These are phyloP conservation scores for Termitomyces sp. DNA, from an alignment of 768 basidiomycete species.

Conservation along the genomic window DNA sequence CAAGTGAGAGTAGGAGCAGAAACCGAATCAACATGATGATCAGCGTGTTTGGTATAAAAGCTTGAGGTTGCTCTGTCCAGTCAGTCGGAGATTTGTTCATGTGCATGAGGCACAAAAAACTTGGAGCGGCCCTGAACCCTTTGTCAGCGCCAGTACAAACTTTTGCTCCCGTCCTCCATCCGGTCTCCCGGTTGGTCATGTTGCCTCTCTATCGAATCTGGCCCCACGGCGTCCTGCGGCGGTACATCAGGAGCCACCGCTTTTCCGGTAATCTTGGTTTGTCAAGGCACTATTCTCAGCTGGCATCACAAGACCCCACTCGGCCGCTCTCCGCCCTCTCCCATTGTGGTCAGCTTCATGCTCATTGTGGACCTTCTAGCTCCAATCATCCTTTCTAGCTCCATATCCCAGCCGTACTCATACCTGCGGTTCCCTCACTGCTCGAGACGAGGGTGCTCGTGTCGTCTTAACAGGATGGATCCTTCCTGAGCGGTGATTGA, in stretches of 20 bases:
- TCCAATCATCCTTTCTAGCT: slow-evolving; percentile 30
- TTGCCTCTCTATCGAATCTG: slow-evolving; percentile 9
- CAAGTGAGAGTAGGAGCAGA: slow-evolving; percentile 6
- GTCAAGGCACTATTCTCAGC: slow-evolving; percentile 16
- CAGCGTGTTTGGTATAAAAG: slow-evolving; percentile 18
- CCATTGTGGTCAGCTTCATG: slow-evolving; percentile 31
- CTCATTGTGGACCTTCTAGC: slow-evolving; percentile 8
- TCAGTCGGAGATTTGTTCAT: slow-evolving; percentile 13
- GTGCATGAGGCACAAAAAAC: slow-evolving; percentile 16
- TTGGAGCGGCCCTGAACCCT: slow-evolving; percentile 11
- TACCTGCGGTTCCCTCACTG: slow-evolving; percentile 52
- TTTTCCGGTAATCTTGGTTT: slow-evolving; percentile 9
- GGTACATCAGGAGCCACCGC: slow-evolving; percentile 4
- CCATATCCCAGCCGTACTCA: slow-evolving; percentile 63
- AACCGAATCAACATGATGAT: slow-evolving; percentile 22
- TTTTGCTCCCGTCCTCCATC: slow-evolving; percentile 7
- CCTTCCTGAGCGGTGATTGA: slow-evolving; percentile 69
- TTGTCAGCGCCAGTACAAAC: slow-evolving; percentile 2
- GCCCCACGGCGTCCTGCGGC: slow-evolving; percentile 3
- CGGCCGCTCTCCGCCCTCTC: slow-evolving; percentile 14
- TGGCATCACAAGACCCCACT: slow-evolving; percentile 17
- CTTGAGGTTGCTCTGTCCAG: slow-evolving; percentile 1
- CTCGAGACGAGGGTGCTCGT: slow-evolving; percentile 41
- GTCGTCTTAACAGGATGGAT: slow-evolving; percentile 83
- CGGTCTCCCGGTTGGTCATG: slow-evolving; percentile 8